Evolutionary conservation across 495 filamentous ascomycete genomes (phyloP).

Genomic region (Astrothelium subdiscretum): DNA sequence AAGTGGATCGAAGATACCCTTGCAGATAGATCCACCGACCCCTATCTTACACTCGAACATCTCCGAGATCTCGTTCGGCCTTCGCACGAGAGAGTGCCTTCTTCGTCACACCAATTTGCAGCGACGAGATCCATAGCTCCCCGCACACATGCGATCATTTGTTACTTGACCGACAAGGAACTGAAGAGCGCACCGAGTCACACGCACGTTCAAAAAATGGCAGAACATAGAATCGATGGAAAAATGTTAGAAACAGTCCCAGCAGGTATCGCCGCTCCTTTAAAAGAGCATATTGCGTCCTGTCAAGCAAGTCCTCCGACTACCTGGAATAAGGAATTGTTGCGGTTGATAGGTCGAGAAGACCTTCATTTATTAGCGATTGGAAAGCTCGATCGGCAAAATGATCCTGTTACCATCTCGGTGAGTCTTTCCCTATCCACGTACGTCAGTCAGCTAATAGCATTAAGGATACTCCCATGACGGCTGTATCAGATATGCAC

Average conservation of each 20-base stretch:
- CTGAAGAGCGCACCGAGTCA: not conserved
- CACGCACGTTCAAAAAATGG: conserved; percentile 30
- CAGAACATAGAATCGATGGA: conserved; percentile 43
- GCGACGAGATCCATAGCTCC: not conserved
- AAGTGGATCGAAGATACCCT: conserved; percentile 43
- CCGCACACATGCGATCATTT: not conserved
- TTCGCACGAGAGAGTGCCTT: not conserved
- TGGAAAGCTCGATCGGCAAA: not conserved
- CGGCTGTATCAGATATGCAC: not conserved
- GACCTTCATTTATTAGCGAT: conserved; percentile 39
- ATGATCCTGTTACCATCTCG: conserved; percentile 37
- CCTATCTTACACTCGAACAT: conserved; percentile 14
- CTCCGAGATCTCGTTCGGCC: not conserved
- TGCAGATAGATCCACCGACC: conserved; percentile 4
- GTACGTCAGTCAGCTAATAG: not conserved
- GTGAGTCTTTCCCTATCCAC: conserved; percentile 2
- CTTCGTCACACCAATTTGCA: not conserved
- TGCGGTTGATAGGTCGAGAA: conserved; percentile 68
- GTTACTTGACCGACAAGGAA: not conserved
- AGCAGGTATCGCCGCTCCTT: conserved; percentile 62
- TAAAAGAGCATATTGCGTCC: conserved; percentile 71
- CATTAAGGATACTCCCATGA: not conserved
- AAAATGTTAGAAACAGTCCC: conserved; percentile 67
- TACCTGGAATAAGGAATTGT: conserved; percentile 56
- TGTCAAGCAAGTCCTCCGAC: conserved; percentile 73